Evolutionary conservation across 2,329 filamentous ascomycete species (phyloP).

Genomic region (Aspergillus fructus): DNA sequence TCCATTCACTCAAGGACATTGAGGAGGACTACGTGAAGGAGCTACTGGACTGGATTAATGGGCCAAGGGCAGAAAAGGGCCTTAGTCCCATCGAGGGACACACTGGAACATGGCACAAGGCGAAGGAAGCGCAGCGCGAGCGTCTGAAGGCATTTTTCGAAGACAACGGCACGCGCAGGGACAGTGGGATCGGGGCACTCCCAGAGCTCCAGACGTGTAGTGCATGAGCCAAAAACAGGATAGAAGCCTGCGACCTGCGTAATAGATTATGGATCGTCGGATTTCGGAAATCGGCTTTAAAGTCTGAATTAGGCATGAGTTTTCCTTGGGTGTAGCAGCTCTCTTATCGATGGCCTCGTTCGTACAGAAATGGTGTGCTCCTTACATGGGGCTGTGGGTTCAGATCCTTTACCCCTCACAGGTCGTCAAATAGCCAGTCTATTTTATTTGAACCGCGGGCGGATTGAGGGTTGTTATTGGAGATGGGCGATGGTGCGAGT

Average conservation of each 20-base stretch:
- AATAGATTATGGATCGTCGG: background rate
- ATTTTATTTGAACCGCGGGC: background rate
- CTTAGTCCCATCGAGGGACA: slow-evolving; percentile 31
- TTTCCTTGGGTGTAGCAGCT: background rate
- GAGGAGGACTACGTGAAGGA: slow-evolving; percentile 37
- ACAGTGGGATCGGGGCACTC: slow-evolving; percentile 15
- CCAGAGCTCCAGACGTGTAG: slow-evolving; percentile 10
- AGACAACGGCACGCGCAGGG: background rate
- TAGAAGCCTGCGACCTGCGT: background rate
- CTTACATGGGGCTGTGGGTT: background rate
- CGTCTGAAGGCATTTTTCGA: slow-evolving; percentile 19
- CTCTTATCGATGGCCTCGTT: background rate
- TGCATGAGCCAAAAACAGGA: background rate
- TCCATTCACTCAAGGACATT: slow-evolving; percentile 37
- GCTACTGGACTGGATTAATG: slow-evolving; percentile 39
- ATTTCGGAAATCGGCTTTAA: background rate
- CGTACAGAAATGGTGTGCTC: slow-evolving; percentile 7
- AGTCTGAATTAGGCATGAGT: background rate
- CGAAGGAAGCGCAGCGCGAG: slow-evolving; percentile 26
- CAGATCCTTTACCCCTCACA: background rate
- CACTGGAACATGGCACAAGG: slow-evolving; percentile 29
- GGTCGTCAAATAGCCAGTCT: background rate
- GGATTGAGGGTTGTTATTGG: background rate
- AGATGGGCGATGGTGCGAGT: background rate
- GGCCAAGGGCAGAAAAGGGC: slow-evolving; percentile 14